Evolutionary conservation across 345 rosid species (phyloP).

Genomic region (Melastoma malabathricum): DNA sequence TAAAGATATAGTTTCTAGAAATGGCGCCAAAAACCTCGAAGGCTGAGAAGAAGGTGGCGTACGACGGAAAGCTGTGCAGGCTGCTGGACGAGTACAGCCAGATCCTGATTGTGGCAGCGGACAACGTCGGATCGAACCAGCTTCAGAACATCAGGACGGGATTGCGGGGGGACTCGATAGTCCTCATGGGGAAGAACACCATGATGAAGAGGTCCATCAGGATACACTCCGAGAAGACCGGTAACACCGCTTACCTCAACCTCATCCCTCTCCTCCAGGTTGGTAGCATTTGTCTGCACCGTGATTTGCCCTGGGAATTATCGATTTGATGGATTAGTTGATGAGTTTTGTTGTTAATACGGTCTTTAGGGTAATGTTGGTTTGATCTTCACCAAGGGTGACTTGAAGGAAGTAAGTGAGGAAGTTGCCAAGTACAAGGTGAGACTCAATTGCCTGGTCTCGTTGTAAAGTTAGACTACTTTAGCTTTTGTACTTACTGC

Average conservation of each 20-base stretch:
- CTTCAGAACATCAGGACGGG: slow-evolving; percentile 79
- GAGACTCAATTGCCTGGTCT: not conserved
- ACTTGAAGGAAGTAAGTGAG: slow-evolving; percentile 90
- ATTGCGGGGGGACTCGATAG: slow-evolving; percentile 65
- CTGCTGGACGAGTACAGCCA: slow-evolving; percentile 72
- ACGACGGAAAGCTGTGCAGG: slow-evolving; percentile 68
- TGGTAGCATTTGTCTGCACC: not conserved
- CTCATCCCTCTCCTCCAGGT: slow-evolving; percentile 89
- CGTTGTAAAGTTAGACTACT: no score
- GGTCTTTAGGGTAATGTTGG: slow-evolving; percentile 73
- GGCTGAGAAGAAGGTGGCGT: slow-evolving; percentile 68
- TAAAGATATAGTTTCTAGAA: not conserved
- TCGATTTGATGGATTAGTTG: not conserved
- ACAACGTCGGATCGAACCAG: slow-evolving; percentile 90
- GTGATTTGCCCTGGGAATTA: not conserved
- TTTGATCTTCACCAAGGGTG: slow-evolving; percentile 91
- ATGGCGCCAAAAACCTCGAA: slow-evolving; percentile 44
- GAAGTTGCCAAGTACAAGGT: slow-evolving; percentile 97
- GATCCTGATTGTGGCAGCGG: slow-evolving; percentile 64
- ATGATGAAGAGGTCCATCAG: slow-evolving; percentile 91
- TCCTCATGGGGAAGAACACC: slow-evolving; percentile 94
- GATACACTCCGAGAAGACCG: slow-evolving; percentile 66
- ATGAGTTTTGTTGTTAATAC: not conserved
- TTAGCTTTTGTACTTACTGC: no score
- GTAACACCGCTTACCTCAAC: slow-evolving; percentile 37